These are phyloP conservation scores for Claviceps fusiformis DNA, from an alignment of 2,329 filamentous ascomycete species.

Conservation along the genomic window DNA sequence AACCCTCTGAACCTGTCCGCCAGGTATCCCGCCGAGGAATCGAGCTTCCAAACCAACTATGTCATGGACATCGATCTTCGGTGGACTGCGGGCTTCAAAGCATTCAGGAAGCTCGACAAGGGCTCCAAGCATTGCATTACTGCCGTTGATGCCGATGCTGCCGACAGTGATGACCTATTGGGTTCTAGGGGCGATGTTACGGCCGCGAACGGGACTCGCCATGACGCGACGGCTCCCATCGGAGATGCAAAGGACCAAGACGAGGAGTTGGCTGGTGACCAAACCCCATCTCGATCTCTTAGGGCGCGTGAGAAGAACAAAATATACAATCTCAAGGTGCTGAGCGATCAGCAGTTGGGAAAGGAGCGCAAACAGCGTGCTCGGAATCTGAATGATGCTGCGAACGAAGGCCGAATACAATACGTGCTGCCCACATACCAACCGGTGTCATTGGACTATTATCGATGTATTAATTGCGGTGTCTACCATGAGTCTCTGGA, in stretches of 20 bases:
- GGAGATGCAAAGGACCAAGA: constrained; percentile 26
- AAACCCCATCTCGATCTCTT: constrained; percentile 38
- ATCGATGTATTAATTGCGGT: constrained; percentile 38
- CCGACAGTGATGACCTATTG: constrained; percentile 12
- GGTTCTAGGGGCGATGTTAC: constrained; percentile 10
- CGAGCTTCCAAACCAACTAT: constrained; percentile 25
- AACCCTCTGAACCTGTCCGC: constrained; percentile 19
- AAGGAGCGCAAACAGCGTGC: constrained; percentile 31
- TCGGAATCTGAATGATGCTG: constrained; percentile 12
- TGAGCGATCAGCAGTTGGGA: constrained; percentile 44
- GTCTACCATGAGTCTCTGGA: constrained; percentile 31
- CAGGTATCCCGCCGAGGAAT: constrained; percentile 12
- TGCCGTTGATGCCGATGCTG: constrained; percentile 22
- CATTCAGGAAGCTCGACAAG: constrained; percentile 22
- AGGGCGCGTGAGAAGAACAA: constrained; percentile 33
- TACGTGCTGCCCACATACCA: constrained; percentile 32
- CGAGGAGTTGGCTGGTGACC: constrained; percentile 31
- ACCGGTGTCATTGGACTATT: constrained; percentile 32
- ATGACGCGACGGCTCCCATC: constrained; percentile 10
- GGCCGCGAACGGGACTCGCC: constrained; percentile 9
- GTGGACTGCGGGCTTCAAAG: constrained; percentile 29
- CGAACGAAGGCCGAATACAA: constrained; percentile 29
- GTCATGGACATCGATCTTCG: constrained; percentile 34
- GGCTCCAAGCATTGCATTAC: constrained; percentile 31
- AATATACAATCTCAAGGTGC: constrained; percentile 45